Evolutionary conservation across 2,329 filamentous ascomycete genomes (phyloP).

Genomic region (Sporothrix sp.): DNA sequence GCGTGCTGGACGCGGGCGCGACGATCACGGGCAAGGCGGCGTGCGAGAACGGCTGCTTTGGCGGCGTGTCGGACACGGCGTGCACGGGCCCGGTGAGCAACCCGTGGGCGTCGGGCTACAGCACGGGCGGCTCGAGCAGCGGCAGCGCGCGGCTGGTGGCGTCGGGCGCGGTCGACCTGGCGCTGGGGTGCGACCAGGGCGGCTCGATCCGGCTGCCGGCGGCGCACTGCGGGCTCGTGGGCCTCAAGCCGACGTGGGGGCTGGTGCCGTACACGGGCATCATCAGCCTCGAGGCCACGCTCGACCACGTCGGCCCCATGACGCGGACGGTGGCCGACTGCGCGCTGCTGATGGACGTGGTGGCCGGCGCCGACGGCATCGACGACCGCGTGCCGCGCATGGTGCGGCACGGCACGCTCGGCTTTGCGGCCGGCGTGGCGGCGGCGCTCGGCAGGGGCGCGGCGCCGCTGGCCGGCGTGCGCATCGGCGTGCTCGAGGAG

Average conservation of each 20-base stretch:
- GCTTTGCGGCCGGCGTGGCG: conserved; percentile 24
- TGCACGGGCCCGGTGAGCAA: conserved; percentile 64
- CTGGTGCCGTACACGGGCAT: conserved; percentile 41
- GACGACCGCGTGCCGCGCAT: conserved; percentile 33
- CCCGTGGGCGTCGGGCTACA: conserved; percentile 62
- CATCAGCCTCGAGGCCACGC: conserved; percentile 28
- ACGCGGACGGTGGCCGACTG: conserved; percentile 32
- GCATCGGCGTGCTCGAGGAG: conserved; percentile 37
- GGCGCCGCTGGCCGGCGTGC: conserved; percentile 27
- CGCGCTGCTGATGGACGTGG: conserved; percentile 29
- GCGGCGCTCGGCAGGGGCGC: conserved; percentile 13
- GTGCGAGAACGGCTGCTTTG: conserved; percentile 60
- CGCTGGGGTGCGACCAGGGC: conserved; percentile 59
- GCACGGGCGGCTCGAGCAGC: conserved; percentile 66
- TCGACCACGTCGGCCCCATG: conserved; percentile 38
- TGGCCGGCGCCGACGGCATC: conserved; percentile 39
- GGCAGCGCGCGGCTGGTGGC: conserved; percentile 45
- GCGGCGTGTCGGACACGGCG: conserved; percentile 48
- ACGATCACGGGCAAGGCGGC: conserved; percentile 63
- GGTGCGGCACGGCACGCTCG: conserved; percentile 26
- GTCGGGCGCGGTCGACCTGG: conserved; percentile 26
- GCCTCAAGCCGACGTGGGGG: conserved; percentile 38
- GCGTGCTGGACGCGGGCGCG: conserved; percentile 50
- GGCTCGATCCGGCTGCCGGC: conserved; percentile 56
- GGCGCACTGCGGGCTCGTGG: conserved; percentile 31